Evolutionary conservation across 805 yeast genomes (phyloP).

Genomic region (Groenewaldozyma tartarivorans): DNA sequence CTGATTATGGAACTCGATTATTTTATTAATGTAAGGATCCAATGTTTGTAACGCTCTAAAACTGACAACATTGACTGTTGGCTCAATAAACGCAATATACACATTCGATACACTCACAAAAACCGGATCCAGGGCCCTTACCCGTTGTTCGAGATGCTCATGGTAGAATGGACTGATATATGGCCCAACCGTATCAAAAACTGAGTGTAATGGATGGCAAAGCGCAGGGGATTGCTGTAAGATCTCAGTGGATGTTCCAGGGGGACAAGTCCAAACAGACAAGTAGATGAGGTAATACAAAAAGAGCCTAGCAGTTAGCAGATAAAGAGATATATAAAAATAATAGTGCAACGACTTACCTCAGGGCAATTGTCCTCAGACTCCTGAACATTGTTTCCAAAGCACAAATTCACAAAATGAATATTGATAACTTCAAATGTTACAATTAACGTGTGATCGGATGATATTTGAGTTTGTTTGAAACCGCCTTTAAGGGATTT

Average conservation of each 20-base stretch:
- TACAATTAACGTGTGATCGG: too few species aligned
- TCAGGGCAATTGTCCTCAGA: background rate
- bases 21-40: constrained; percentile 12
- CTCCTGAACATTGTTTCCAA: background rate
- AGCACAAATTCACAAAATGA: too few species aligned
- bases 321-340: background rate
- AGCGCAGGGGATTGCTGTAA: constrained; percentile 7
- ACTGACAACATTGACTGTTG: constrained; percentile 2
- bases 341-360: background rate
- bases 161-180: constrained; percentile 14
- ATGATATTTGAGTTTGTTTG: too few species aligned
- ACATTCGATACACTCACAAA: constrained; percentile 5
- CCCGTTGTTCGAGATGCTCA: constrained; percentile 8
- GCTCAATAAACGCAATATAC: constrained; percentile 10
- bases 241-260: constrained; percentile 1
- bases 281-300: constrained; percentile 20
- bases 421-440: too few species aligned
- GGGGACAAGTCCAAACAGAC: constrained; percentile 19
- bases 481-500: too few species aligned
- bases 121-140: constrained; percentile 10
- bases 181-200: constrained; percentile 11
- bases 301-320: constrained; percentile 12
- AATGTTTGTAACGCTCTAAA: constrained; percentile 2
- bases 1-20: background rate
- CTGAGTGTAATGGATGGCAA: constrained; percentile 16